Base-by-base conservation (phyloP, 257 asterid genomes). In the Solanum chilense region DNA sequence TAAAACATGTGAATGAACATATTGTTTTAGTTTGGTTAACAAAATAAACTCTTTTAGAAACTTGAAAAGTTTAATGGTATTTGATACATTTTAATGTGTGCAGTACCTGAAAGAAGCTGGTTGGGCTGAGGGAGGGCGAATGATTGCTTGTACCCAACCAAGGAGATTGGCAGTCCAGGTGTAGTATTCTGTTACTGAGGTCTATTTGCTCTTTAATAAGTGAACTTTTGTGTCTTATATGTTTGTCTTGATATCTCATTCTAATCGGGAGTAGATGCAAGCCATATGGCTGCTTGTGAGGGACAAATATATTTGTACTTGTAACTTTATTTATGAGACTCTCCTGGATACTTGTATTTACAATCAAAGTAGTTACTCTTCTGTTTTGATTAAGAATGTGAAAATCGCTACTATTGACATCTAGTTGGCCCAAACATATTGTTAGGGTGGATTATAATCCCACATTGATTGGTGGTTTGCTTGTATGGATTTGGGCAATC, bases 121-220 rank as follows among this genome's bases (percentile, higher is more conserved):
- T 49, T 96, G 99, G 99, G 98, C 97, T 13, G 98, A 95, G 85
- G 96, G 94, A 88, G 99, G 99, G 27, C 98, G 95, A 56, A 84
- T 97, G 91, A 94, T 97, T 77, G 99, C 98, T 1, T 95, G 98
- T 88, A 97, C 99, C 5, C 99, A 97, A 88, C 99, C 99, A 2
- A 93, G 99, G 89, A 97, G 99, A 75, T 91, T 97, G 92, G 99
- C 99, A 33, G 99, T 97, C 85, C 99, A 97, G 98, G 99, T 94
- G 86, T 80, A 35, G 62, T 21, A 8, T 47, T 29, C 84, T 60
- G 58, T 39, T 44, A 18, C 77, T 23, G 12, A 42, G 29, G 23
- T 45, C 44, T 82, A 3, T 60, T 27, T 44, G 42, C 27, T 80
- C 29, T 29, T 80, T 47, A 27, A 47, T 16, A 11, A 29, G 44